Conservation (phyloP, 306 rosid species). For the Prunus dulcis region DNA sequence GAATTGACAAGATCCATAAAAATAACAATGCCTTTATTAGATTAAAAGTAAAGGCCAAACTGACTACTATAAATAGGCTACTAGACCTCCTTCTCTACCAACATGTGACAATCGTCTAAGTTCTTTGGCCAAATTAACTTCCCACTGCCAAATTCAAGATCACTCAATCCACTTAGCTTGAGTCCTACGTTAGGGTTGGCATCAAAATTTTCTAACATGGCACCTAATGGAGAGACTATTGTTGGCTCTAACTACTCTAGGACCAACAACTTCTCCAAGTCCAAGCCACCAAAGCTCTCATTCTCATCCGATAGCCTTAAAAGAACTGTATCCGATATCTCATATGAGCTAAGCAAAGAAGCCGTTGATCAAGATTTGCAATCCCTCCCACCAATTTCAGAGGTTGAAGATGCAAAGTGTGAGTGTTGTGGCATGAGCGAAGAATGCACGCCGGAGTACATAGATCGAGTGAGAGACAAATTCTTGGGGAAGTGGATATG, state of each 20-base stretch:
- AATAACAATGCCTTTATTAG: conserved; percentile 15
- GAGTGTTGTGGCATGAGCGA: conserved; percentile 97
- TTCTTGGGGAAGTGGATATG: conserved; percentile 75
- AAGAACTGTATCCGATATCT: conserved; percentile 76
- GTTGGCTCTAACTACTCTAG: conserved; percentile 20
- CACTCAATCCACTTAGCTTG: background rate
- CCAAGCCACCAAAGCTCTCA: conserved; percentile 55
- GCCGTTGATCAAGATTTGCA: conserved; percentile 2
- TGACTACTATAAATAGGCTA: conserved; percentile 50
- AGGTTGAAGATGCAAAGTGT: conserved; percentile 77
- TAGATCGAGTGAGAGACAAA: conserved; percentile 57
- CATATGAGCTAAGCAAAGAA: conserved; percentile 58
- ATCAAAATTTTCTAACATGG: conserved; percentile 36
- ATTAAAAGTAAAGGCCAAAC: background rate
- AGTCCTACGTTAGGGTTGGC: background rate
- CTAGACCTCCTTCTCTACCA: conserved; percentile 7
- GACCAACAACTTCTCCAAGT: conserved; percentile 37
- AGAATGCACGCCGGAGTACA: conserved; percentile 90
- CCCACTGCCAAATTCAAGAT: background rate
- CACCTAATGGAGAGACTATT: conserved; percentile 75
- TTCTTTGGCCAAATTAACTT: background rate
- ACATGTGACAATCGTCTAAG: conserved; percentile 9
- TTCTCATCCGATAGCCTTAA: conserved; percentile 52
- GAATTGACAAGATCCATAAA: conserved; percentile 46
- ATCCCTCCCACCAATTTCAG: conserved; percentile 58